Base-by-base conservation (phyloP, 345 rosid genomes). In the Mercurialis annua region DNA sequence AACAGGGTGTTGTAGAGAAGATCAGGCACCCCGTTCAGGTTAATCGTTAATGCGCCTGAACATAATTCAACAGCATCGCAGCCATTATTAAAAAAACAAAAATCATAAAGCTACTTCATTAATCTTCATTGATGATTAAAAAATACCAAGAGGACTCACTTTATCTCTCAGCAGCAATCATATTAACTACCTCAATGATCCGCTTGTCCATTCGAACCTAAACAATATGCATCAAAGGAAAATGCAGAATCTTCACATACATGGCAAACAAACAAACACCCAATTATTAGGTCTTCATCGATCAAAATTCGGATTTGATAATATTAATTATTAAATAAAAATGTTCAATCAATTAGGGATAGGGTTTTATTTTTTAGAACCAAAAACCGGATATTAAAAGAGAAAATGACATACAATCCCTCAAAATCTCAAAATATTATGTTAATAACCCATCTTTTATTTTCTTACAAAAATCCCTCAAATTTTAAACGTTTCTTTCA, bases 191-290 rank as follows among this genome's bases (percentile, higher is more conserved):
- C 62, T 94, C 99, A 83, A 91, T 94, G 44, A 87, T 81, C 64
- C 96, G 85, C 85, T 87, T 94, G 82, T 94, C 99, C 70, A 87
- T 89, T 65, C 89, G 87, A 68, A 91, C 99, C 99, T 94, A 8
- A 14, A 53, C 1, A 73, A 54, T 6, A 59, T 23, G 54, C 26
- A 77, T 33, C 74, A 77, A 24, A 71, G 34, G 71, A 61, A 60
- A 42, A 59, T 69, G 30, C 23, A 68, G n/a, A n/a, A 33, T 31
- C 44, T 2, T n/a, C 10, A 18, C 3, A 15, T 16, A 27, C 26
- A 46, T 59, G 5, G 34, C 14, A 70, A 63, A 8, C 26, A 55
- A 43, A 14, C 33, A 34, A 8, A 3, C 44, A 36, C 40, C 40
- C 40, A 36, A 3, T 36, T 36, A 36, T 36, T 36, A 42, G n/a